Base-by-base conservation (phyloP, 169 alveolate genomes). In the Cyclospora cayetanensis region DNA sequence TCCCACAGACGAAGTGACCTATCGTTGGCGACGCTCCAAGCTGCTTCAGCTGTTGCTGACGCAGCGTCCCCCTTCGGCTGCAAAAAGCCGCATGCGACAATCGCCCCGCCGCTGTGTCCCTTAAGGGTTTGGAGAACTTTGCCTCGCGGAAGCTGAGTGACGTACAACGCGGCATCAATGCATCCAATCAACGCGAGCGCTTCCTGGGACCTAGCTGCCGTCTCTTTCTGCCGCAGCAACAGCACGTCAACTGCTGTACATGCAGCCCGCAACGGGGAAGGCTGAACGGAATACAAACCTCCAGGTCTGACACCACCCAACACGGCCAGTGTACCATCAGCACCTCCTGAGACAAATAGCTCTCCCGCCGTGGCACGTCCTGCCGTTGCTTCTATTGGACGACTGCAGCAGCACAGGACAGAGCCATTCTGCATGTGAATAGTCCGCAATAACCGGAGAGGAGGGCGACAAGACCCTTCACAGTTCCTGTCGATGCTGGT, bases 1-100 rank as follows among this genome's bases (percentile, higher is more conserved):
- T 72, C 84, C 84, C 84, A 72, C 63, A 72, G 60, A 18, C 84
- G 84, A 34, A 72, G 37, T n/a, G 63, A 72, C 35, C 84, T 72
- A 34, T 72, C 84, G 25, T 37, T n/a, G 9, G 63, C 55, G n/a
- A 72, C 84, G 35, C 84, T 72, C 84, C 84, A 72, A 25, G 79
- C 79, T 66, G 77, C 42, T 29, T 39, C 77, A 31, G 79, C 79
- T 46, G 46, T 66, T 72, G 84, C 9, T 72, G 77, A 35, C 31
- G 63, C 60, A 37, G 84, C n/a, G 50, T 3, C 55, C 39, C 84
- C 29, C 25, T 72, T 50, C 0, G 9, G 84, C 84, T 72, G 84
- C n/a, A 72, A 18, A 34, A 72, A 39, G 84, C 84, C 84, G 60
- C 84, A 72, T 20, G 60, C 84, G 27, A 72, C 12, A 35, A 72